Evolutionary conservation across 768 basidiomycete genomes (phyloP), one percentile per base, ranked within the genome.

Genomic region (Tylopilus sp.): DNA sequence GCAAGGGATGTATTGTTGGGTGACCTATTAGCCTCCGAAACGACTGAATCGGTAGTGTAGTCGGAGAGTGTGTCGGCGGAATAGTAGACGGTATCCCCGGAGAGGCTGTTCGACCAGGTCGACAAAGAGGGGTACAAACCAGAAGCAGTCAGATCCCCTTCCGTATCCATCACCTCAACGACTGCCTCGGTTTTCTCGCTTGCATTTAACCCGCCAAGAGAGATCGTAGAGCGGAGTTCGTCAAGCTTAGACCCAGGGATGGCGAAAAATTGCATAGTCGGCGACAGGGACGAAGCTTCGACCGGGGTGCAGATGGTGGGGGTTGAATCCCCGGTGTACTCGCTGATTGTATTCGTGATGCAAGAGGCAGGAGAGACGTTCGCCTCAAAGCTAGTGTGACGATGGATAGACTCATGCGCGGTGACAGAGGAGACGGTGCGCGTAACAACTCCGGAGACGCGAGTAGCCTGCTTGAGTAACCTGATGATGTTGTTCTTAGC

Each of bases 401-500:
- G 22, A 54, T 29, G 22, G 31, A 46, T 34, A 16, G 30, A 33
- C n/a, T 31, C 28, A 45, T 30, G 21, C 12, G 22, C 12, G 7
- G 38, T 13, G 37, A 30, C 40, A 19, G 28, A 22, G 34, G n/a
- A n/a, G 11, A 53, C 43, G 38, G 50, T n/a, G 34, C 10, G 37
- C 4, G 40, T 22, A 19, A 40, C 42, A 26, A 30, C 21, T 19
- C n/a, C 21, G 31, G 46, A 33, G 38, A 16, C 28, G 28, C 45
- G 50, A 34, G 36, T 13, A 19, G 41, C 30, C 14, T 31, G 33
- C 48, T 46, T 63, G 48, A 66, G 63, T 30, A 64, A 40, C 45
- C 48, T 61, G 38, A 33, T 14, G 21, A 64, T 50, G 31, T 17
- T 56, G 25, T 40, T 48, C 54, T 55, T 64, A 38, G 49, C 55